Percentiles rank a stretch among this genome's conserved stretches.
phyloP scores from a whole-genome alignment of 2,329 filamentous ascomycete species.

The Periconia macrospinosa region DNA sequence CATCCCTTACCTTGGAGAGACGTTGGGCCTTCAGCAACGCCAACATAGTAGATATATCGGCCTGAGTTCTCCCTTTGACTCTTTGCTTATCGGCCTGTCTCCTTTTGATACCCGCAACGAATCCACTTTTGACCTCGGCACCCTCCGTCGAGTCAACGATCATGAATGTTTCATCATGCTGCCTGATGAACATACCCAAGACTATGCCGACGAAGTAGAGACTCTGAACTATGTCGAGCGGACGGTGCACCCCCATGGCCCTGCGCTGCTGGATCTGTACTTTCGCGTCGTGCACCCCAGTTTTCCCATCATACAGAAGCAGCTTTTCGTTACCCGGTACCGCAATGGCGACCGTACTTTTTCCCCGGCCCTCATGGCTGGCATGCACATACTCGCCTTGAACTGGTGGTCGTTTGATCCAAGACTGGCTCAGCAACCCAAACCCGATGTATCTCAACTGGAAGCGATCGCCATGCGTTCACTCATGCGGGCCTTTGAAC shows the following conservation, averaged over 20 bases:
- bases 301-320: constrained; percentile 81
- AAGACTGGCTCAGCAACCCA: constrained; percentile 63
- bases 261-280: constrained; percentile 75
- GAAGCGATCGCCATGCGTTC: constrained; percentile 74
- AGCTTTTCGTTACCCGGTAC: constrained; percentile 78
- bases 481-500: constrained; percentile 74
- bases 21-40: constrained; percentile 72
- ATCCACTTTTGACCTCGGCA: constrained; percentile 66
- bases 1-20: constrained; percentile 48
- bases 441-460: constrained; percentile 72
- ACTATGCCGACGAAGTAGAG: constrained; percentile 69
- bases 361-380: constrained; percentile 74
- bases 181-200: constrained; percentile 71
- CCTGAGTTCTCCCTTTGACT: constrained; percentile 80
- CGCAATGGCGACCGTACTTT: constrained; percentile 72
- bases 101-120: constrained; percentile 81
- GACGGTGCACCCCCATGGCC: constrained; percentile 76
- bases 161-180: constrained; percentile 79
- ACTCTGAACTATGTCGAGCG: constrained; percentile 74
- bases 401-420: constrained; percentile 84
- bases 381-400: constrained; percentile 81
- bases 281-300: constrained; percentile 79
- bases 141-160: constrained; percentile 73
- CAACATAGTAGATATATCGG: constrained; percentile 84
- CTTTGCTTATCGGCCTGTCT: constrained; percentile 78